Evolutionary conservation across 1,139 yeast genomes (phyloP).

Genomic region (Taphrina sp.): DNA sequence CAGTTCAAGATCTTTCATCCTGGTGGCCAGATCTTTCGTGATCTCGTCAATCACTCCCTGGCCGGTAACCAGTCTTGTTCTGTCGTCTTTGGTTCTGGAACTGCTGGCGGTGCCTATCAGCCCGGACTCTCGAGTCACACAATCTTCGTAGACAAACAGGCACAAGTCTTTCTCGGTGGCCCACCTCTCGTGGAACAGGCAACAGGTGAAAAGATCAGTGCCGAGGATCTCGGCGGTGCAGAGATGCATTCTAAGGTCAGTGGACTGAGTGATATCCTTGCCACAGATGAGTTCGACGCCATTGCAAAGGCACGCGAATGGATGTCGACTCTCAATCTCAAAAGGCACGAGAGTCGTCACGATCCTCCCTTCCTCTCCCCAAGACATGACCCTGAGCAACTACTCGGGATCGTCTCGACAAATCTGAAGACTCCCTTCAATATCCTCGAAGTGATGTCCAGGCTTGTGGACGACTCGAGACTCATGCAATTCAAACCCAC

Average conservation of each 20-base stretch:
- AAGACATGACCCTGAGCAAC: conserved; percentile 41
- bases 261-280: conserved; percentile 45
- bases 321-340: conserved; percentile 41
- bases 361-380: conserved; percentile 14
- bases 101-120: conserved; percentile 47
- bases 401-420: conserved; percentile 44
- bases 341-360: conserved; percentile 38
- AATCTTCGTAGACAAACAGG: conserved; percentile 44
- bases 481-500: conserved; percentile 44
- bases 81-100: conserved; percentile 45
- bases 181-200: conserved; percentile 47
- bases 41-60: conserved; percentile 45
- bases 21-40: conserved; percentile 45
- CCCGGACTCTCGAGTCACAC: conserved; percentile 47
- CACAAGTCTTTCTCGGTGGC: conserved; percentile 46
- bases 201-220: conserved; percentile 45
- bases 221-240: conserved; percentile 46
- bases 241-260: conserved; percentile 45
- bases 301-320: conserved; percentile 42
- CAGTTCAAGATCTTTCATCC: conserved; percentile 46
- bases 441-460: conserved; percentile 45
- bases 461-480: conserved; percentile 45
- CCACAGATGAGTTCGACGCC: conserved; percentile 44
- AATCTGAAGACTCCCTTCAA: conserved; percentile 44
- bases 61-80: conserved; percentile 44